A percentile compares a stretch with the other conserved stretches of the same genome.
These are phyloP conservation scores for Backusella macrospora DNA, from an alignment of 192 early-diverging fungal species.

Conservation along the genomic window DNA sequence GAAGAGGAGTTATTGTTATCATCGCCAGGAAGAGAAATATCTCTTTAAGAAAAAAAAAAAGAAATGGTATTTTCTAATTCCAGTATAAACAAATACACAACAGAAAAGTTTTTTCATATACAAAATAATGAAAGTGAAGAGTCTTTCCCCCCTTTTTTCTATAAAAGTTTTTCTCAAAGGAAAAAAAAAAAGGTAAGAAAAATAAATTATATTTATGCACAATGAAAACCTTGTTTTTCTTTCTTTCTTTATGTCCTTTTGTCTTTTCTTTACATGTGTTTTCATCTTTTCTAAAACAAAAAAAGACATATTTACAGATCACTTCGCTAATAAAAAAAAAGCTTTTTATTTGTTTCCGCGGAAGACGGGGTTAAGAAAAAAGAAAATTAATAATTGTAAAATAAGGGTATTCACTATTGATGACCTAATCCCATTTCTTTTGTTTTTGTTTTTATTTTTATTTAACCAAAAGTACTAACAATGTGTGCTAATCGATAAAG, in stretches of 20 bases:
- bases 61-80: too few species aligned
- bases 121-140: too few species aligned
- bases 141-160: too few species aligned
- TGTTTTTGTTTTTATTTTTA: background rate
- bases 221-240: background rate
- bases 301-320: background rate
- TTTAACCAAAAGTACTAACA: slow-evolving; percentile 43
- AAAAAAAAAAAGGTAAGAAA: background rate
- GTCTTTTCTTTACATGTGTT: background rate
- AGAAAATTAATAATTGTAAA: background rate
- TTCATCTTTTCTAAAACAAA: background rate
- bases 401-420: background rate
- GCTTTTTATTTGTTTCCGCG: background rate
- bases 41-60: too few species aligned
- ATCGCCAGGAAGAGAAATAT: too few species aligned
- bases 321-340: background rate
- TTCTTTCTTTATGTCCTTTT: background rate
- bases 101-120: too few species aligned
- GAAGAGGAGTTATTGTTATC: too few species aligned
- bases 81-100: too few species aligned
- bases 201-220: too few species aligned
- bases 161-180: too few species aligned
- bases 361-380: slow-evolving; percentile 1
- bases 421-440: background rate
- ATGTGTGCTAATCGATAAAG: slow-evolving; percentile 35